Evolutionary conservation across 73 alveolate genomes (phyloP).

Genomic region (Diophrys appendiculata): DNA sequence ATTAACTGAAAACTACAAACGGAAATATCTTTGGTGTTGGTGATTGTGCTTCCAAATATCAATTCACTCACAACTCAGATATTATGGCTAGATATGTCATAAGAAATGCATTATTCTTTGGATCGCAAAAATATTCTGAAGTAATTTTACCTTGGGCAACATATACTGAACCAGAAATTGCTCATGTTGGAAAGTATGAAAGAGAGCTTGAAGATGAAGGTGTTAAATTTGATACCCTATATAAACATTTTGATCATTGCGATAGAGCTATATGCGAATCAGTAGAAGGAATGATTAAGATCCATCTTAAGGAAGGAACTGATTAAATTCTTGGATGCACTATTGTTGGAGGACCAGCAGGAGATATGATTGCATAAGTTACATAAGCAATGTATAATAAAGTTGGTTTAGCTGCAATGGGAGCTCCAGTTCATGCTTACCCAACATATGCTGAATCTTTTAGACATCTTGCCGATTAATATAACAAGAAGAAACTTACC

Average conservation of each 20-base stretch:
- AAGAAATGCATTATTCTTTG: conserved; percentile 52
- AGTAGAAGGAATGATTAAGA: conserved; percentile 48
- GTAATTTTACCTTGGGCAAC: conserved; percentile 64
- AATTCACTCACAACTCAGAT: conserved; percentile 83
- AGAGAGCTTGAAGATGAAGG: conserved; percentile 44
- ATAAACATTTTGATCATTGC: conserved; percentile 32
- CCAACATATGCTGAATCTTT: conserved; percentile 71
- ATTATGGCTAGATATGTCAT: conserved; percentile 60
- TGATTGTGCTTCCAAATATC: conserved; percentile 50
- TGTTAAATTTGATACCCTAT: conserved; percentile 45
- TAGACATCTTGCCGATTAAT: conserved; percentile 47
- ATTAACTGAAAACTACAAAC: conserved; percentile 52
- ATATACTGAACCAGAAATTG: conserved; percentile 77
- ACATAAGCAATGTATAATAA: conserved; percentile 52
- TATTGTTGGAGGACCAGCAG: conserved; percentile 81
- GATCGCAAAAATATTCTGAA: conserved; percentile 13
- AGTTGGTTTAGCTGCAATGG: conserved; percentile 59
- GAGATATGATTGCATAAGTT: conserved; percentile 70
- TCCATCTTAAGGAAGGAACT: conserved; percentile 51
- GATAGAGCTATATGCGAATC: conserved; percentile 72
- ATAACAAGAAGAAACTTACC: conserved; percentile 30
- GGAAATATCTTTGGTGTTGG: conserved; percentile 73
- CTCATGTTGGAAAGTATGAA: conserved; percentile 59
- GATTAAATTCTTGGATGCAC: conserved; percentile 82
- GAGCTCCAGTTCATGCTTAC: conserved; percentile 57